Evolutionary conservation across 768 basidiomycete genomes (phyloP), one percentile per base, ranked within the genome.

Genomic region (Gymnopilus dilepis): DNA sequence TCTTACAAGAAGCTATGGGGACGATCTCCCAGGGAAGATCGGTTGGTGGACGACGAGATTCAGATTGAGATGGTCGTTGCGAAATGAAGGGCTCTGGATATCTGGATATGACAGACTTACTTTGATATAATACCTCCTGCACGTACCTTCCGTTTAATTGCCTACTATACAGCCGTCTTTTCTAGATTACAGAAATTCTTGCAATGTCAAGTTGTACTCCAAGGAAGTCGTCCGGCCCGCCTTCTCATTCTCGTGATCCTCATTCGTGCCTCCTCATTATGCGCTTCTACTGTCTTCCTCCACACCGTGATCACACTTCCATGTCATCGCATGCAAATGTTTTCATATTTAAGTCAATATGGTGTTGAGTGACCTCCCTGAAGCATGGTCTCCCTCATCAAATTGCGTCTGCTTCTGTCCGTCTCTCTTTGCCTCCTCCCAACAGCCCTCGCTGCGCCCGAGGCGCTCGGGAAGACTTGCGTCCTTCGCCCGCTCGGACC

Each of bases 401-500:
- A 34, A 54, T 28, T 33, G 28, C 38, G 43, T 19, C 26, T 47
- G 38, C 43, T 21, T 60, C 47, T 38, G 28, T 37, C 28, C 17
- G 34, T 55, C 12, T 15, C 41, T 33, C 24, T 60, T 40, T 55
- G 34, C 34, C 17, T 41, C 12, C 42, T 34, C 4, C 31, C 26
- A 15, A 38, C 38, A 6, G 43, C 31, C 6, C 43, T 57, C 9
- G 55, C 56, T 19, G 22, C 28, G 4, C 19, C 54, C 12, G 42
- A 34, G 67, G 69, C 38, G 65, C 73, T 8, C 70, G 48, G 45
- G 38, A 65, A 63, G 26, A 62, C 59, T 5, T 77, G 75, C 56
- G 66, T 57, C 17, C 60, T 79, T 41, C 61, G 47, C 11, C 80
- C 80, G 1, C 67, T 79, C 34, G 80, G 80, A 7, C 30, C 22